Base-by-base conservation (phyloP, 176 grass and related monocot genomes). In the Otatea glauca region DNA sequence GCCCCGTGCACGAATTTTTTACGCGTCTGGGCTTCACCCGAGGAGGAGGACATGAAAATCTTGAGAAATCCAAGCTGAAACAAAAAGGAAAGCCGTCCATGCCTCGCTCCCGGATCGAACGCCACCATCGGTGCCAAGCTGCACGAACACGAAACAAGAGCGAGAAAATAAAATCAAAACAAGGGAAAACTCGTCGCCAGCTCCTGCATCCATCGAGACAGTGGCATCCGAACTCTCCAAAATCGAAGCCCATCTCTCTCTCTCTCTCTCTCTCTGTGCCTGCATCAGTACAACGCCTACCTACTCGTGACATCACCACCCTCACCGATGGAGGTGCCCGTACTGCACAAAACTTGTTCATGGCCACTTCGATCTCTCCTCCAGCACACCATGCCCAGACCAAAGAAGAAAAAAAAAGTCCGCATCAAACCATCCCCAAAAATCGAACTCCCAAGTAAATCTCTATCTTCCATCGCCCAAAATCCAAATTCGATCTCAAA, bases 311-410 rank as follows among this genome's bases (percentile, higher is more conserved):
- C 85, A 87, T 81, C 77, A 74, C 21, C 78, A 50, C 56, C 48
- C 8, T 21, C 9, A 2, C 35, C 5, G 21, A n/a, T 10, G 55
- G 23, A 34, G 44, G 9, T 50, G n/a, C 9, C n/a, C 49, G 44
- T 38, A 43, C 51, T 80, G 70, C 87, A 80, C 82, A 74, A 89
- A 89, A 81, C 88, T 85, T 23, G 82, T 53, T 74, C 76, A 62
- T 84, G 67, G 41, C 74, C 34, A n/a, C 61, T 7, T 41, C 68
- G 43, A 34, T 54, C 67, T 79, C 60, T 17, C 14, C n/a, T 59
- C 71, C 39, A 5, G 16, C 1, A 0, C 2, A 37, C 39, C 61
- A 74, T 16, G 59, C 45, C 37, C 29, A 55, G 29, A 49, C 68
- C 48, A 16, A 23, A 25, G 35, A 4, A 4, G 35, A 37, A 2